Evolutionary conservation across 805 yeast species (phyloP).

Genomic region (Ogataea pilisensis): DNA sequence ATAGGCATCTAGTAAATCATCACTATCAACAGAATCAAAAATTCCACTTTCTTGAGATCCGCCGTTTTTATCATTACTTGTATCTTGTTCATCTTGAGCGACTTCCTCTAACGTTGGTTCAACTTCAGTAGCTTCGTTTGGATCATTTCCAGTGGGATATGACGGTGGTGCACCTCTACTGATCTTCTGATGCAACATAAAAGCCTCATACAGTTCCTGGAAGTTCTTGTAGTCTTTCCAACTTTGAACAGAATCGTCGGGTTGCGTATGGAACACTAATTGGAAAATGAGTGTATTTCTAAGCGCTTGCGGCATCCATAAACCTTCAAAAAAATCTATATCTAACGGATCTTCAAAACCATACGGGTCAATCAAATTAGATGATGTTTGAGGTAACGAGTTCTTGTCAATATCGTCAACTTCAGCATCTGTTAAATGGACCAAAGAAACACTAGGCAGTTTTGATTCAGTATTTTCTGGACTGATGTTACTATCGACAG

Average conservation of each 20-base stretch:
- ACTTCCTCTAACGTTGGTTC: not conserved
- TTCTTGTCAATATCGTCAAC: conserved; percentile 36
- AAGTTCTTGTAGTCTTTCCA: conserved; percentile 87
- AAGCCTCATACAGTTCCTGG: conserved; percentile 56
- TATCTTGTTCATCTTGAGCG: not conserved
- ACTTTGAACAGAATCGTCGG: conserved; percentile 83
- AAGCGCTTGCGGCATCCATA: conserved; percentile 80
- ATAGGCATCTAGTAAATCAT: conserved; percentile 3
- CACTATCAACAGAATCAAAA: not conserved
- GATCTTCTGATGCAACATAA: conserved; percentile 30
- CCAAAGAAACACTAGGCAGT: conserved; percentile 20
- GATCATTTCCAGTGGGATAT: not conserved
- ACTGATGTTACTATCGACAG: conserved; percentile 1
- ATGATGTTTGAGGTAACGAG: conserved; percentile 32
- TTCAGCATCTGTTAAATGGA: conserved; percentile 41
- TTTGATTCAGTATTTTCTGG: conserved; percentile 32
- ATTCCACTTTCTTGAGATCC: conserved; percentile 4
- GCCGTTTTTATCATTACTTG: not conserved
- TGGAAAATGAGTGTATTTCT: conserved; percentile 80
- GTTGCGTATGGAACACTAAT: conserved; percentile 88
- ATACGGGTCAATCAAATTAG: conserved; percentile 75
- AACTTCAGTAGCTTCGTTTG: not conserved
- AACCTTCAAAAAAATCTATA: conserved; percentile 76
- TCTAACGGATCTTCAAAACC: conserved; percentile 82
- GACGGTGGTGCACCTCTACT: conserved; percentile 8